Percentiles rank a stretch among this genome's conserved stretches.
Evolutionary conservation across 2,329 filamentous ascomycete genomes (phyloP).

Genomic region (Colletotrichum paranaense): DNA sequence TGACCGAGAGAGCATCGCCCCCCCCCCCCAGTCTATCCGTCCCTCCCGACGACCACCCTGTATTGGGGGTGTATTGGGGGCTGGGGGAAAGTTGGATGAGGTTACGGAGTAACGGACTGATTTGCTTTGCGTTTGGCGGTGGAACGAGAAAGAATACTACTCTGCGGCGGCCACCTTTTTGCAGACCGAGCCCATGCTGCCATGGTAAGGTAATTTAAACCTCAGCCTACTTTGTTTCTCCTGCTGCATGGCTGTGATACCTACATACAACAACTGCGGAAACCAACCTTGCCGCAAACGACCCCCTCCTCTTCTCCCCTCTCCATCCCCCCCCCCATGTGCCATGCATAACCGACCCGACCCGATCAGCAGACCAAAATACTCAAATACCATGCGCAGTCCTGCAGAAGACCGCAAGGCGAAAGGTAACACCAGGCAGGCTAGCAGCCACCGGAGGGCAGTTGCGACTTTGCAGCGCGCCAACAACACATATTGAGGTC

Average conservation of each 20-base stretch:
- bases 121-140: background rate
- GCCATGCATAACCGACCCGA: constrained; percentile 19
- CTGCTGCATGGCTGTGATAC: no score
- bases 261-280: no score
- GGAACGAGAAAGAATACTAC: background rate
- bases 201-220: background rate
- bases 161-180: background rate
- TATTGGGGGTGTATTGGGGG: background rate
- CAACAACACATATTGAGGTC: background rate
- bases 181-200: background rate
- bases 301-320: no score
- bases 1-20: background rate
- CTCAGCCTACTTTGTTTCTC: background rate
- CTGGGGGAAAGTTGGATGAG: background rate
- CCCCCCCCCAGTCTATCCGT: background rate
- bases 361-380: constrained; percentile 9
- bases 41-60: background rate
- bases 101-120: background rate
- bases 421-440: no score
- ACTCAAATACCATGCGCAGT: background rate
- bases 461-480: background rate
- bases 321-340: background rate
- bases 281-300: no score
- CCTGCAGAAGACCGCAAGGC: background rate
- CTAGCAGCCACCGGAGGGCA: background rate